A percentile compares a stretch with the other conserved stretches of the same genome.
Conservation (phyloP, 441 rosid species). For the Gossypium lobatum region DNA sequence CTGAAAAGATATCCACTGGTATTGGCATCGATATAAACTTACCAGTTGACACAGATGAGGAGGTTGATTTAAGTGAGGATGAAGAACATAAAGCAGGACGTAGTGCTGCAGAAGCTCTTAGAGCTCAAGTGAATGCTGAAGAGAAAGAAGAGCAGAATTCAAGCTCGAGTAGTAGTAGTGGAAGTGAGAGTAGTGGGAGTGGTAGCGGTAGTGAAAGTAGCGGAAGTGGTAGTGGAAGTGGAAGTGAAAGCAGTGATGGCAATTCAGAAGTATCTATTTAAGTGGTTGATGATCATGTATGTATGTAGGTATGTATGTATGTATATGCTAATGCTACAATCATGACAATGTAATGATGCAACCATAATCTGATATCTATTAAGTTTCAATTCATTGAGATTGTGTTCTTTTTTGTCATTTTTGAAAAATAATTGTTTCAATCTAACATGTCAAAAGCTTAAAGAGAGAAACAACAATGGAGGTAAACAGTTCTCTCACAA, state of each 20-base stretch:
- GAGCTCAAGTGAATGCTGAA: slow-evolving; percentile 50
- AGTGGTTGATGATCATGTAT: not conserved
- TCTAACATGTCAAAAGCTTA: not conserved
- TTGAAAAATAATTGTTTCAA: not conserved
- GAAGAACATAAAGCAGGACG: slow-evolving; percentile 31
- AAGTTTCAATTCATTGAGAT: not conserved
- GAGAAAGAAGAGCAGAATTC: slow-evolving; percentile 28
- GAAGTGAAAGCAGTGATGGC: slow-evolving; percentile 32
- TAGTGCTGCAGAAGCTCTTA: slow-evolving; percentile 58
- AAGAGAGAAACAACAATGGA: not conserved
- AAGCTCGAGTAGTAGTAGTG: slow-evolving; percentile 42
- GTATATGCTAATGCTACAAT: not conserved
- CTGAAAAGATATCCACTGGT: slow-evolving; percentile 25
- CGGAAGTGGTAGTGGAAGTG: slow-evolving; percentile 29
- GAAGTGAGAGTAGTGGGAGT: slow-evolving; percentile 15
- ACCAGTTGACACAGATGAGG: slow-evolving; percentile 41
- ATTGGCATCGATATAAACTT: slow-evolving; percentile 51
- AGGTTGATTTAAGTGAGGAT: slow-evolving; percentile 45
- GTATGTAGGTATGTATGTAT: not conserved
- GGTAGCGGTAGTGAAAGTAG: not conserved
- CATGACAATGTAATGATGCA: not conserved
- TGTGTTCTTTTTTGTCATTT: not conserved
- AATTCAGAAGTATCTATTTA: slow-evolving; percentile 27
- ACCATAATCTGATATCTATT: not conserved
- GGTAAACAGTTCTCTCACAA: not conserved